Evolutionary conservation across 2,329 filamentous ascomycete species (phyloP).

Genomic region (Orbilia oligospora): DNA sequence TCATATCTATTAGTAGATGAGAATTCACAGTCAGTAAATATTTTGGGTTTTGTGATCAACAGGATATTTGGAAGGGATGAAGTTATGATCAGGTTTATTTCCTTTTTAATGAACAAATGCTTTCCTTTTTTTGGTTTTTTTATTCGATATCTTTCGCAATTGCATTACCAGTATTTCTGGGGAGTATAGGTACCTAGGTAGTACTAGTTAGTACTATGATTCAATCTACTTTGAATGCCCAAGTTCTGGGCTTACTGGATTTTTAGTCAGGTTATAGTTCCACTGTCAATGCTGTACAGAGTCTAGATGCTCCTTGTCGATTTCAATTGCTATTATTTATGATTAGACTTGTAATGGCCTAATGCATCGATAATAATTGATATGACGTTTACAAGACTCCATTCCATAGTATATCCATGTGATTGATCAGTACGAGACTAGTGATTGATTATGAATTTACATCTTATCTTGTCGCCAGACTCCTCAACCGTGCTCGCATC

Average conservation of each 20-base stretch:
- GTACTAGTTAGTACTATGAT: conserved; percentile 15
- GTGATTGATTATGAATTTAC: too few relatives aligned
- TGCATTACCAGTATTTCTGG: neutral
- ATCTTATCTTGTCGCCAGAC: too few relatives aligned
- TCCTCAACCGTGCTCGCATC: too few relatives aligned
- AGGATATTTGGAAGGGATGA: neutral
- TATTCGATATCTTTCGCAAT: neutral
- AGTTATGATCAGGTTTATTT: conserved; percentile 10
- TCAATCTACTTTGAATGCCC: conserved; percentile 2
- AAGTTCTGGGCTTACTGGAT: neutral
- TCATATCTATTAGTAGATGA: neutral
- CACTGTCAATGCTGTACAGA: neutral
- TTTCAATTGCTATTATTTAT: too few relatives aligned
- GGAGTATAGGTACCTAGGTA: conserved; percentile 11
- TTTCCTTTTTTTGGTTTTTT: conserved; percentile 14
- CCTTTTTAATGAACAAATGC: neutral
- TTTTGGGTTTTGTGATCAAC: neutral
- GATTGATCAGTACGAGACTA: too few relatives aligned
- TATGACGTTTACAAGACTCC: too few relatives aligned
- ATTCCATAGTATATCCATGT: too few relatives aligned
- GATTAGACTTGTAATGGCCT: too few relatives aligned
- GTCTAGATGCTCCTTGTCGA: neutral
- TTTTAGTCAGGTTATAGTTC: neutral
- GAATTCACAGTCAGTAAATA: neutral
- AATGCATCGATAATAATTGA: too few relatives aligned